Evolutionary conservation across 495 filamentous ascomycete species (phyloP), one percentile per base, ranked within the genome.

Genomic region (Corynascus novoguineensis): DNA sequence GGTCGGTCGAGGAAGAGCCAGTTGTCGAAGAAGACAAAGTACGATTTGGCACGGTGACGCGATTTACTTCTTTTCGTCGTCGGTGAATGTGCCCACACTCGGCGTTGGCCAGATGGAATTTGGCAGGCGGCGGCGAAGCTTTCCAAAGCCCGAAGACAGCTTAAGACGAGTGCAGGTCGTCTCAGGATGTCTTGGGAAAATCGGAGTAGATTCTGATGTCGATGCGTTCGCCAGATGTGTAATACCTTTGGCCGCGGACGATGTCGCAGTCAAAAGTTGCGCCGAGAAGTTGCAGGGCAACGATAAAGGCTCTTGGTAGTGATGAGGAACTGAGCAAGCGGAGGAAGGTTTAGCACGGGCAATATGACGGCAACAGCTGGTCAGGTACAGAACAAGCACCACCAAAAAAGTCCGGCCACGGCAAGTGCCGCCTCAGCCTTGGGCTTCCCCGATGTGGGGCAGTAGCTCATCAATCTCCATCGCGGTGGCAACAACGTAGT

Each of bases 131-230:
- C 50, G 50, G 28, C 50, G 50, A 53, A 67, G 62, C 61, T 63
- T 44, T 40, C 55, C 58, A 40, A 55, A 31, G 58, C 40, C 51
- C 40, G 42, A 53, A 58, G 56, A 67, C 57, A 50, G 53, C 55
- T 44, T 19, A 63, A 64, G 66, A 64, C 69, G 68, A 66, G 69
- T 70, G 69, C 69, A 72, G 69, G 69, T 68, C 68, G 68, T 51
- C 66, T 61, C 55, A 56, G 55, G 45, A 32, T 28, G 50, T 38
- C 29, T 37, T 37, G 25, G 17, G n/a, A n/a, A 21, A 50, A 48
- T 5, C 31, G 37, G 21, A 50, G 34, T 27, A 35, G 21, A 40
- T 22, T 17, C 17, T 11, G 14, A n/a, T 42, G 5, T 17, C 41
- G 41, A 14, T n/a, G 15, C 24, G 21, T 12, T 35, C 21, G 49